Conservation (phyloP, 305 asterid species). For the Rubia balearica region DNA sequence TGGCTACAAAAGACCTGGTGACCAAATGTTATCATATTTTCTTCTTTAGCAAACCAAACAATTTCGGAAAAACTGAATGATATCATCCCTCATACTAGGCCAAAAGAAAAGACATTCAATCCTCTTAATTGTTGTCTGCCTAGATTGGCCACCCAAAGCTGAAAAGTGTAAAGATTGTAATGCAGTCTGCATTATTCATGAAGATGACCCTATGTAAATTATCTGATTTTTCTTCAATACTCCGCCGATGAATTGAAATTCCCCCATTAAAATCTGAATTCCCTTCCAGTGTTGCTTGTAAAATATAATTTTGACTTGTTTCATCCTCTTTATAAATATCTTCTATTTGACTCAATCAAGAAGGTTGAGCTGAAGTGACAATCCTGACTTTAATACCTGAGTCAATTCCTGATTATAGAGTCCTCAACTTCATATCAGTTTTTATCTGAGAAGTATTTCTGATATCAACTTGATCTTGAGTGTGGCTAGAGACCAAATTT, state of each 20-base stretch:
- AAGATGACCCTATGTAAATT: neutral
- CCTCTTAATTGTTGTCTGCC: neutral
- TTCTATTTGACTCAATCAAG: too few relatives aligned
- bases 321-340: too few relatives aligned
- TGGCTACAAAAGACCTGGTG: conserved; percentile 1
- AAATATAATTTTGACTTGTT: too few relatives aligned
- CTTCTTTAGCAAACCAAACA: conserved; percentile 6
- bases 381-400: too few relatives aligned
- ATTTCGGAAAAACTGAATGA: neutral
- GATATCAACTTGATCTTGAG: too few relatives aligned
- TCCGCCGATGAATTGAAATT: neutral
- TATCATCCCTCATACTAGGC: neutral
- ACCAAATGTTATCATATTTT: neutral
- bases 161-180: neutral
- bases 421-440: too few relatives aligned
- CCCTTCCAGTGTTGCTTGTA: too few relatives aligned
- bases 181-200: neutral
- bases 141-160: neutral
- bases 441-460: too few relatives aligned
- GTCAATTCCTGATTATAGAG: too few relatives aligned
- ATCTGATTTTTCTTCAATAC: neutral
- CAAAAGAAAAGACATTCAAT: neutral
- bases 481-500: too few relatives aligned
- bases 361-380: too few relatives aligned
- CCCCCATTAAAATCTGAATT: too few relatives aligned